These are phyloP conservation scores for Circinella umbellata DNA, from an alignment of 371 early-diverging fungal species.

Conservation along the genomic window DNA sequence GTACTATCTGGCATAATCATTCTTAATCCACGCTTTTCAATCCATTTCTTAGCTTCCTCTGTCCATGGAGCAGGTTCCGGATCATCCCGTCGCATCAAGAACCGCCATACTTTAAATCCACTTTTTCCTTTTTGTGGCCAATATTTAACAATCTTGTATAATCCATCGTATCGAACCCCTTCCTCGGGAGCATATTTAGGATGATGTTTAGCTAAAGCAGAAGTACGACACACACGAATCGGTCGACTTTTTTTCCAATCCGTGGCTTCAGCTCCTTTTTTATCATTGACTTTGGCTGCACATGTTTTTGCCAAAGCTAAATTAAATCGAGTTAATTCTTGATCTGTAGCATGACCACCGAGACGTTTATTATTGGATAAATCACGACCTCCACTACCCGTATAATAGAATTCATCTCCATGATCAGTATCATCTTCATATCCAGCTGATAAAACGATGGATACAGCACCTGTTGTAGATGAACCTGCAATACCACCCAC, in stretches of 20 bases:
- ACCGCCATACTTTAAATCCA: slow-evolving; percentile 55
- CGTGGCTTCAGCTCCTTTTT: slow-evolving; percentile 45
- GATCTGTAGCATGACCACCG: slow-evolving; percentile 48
- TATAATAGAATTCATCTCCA: slow-evolving; percentile 62
- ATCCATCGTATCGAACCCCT: slow-evolving; percentile 69
- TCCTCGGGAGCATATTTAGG: slow-evolving; percentile 53
- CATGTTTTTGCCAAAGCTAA: slow-evolving; percentile 62
- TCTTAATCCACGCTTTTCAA: slow-evolving; percentile 40
- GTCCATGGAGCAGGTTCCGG: slow-evolving; percentile 71
- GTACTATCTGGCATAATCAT: slow-evolving; percentile 7
- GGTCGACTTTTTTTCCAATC: slow-evolving; percentile 64
- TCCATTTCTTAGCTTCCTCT: slow-evolving; percentile 27
- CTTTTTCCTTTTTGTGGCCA: slow-evolving; percentile 57
- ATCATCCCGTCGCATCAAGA: slow-evolving; percentile 66
- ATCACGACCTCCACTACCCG: slow-evolving; percentile 63
- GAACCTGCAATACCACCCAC: slow-evolving; percentile 58
- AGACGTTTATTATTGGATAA: slow-evolving; percentile 33
- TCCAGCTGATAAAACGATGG: slow-evolving; percentile 36
- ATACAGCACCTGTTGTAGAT: slow-evolving; percentile 48
- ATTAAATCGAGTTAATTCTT: slow-evolving; percentile 53
- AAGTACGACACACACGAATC: slow-evolving; percentile 61
- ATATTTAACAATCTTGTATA: slow-evolving; percentile 70
- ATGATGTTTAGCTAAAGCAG: slow-evolving; percentile 41
- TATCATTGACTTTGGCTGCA: slow-evolving; percentile 45
- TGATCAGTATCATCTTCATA: slow-evolving; percentile 61